Evolutionary conservation across 371 early-diverging fungal species (phyloP), one percentile per base, ranked within the genome.

Genomic region (Mucor racemosus): DNA sequence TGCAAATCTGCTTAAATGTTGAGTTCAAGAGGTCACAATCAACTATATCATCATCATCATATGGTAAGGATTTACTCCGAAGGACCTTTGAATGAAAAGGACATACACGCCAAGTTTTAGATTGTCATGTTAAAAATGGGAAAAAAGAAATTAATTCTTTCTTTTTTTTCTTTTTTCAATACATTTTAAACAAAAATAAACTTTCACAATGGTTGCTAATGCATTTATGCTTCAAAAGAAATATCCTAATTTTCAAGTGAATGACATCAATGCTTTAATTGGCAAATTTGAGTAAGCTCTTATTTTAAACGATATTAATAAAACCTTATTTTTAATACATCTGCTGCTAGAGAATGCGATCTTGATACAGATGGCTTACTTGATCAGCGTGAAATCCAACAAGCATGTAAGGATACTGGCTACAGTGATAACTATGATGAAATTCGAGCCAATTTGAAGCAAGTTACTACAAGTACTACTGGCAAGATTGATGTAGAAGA

Each of bases 401-500:
- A 88, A 64, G 86, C 85, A 15, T 84, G 87, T 56, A 86, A 89
- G 71, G 72, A 76, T 46, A 76, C 88, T 67, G 91, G 88, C 21
- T 82, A 88, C 26, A 86, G 84, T 62, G 78, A 85, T 64, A 79
- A 81, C 42, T 90, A 91, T 64, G 92, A 92, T 64, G 86, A 91
- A 61, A 85, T 92, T 60, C 86, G 91, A 48, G 75, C 78, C 10
- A 86, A 88, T 19, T 73, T 92, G 42, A 89, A 89, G 75, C 76
- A 86, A 63, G 84, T 92, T 15, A 80, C 85, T 40, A 83, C 83
- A 57, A 90, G 87, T 68, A 77, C 88, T 13, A 83, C 86, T 10
- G 89, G 89, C 53, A 86, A 86, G 67, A 86, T 92, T 57, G 91
- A 90, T 66, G 80, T 90, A 10, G 93, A 92, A 69, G 93, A 92